These are phyloP conservation scores for Sporisorium sorghi DNA, from an alignment of 1,284 basidiomycete genomes.

Conservation along the genomic window DNA sequence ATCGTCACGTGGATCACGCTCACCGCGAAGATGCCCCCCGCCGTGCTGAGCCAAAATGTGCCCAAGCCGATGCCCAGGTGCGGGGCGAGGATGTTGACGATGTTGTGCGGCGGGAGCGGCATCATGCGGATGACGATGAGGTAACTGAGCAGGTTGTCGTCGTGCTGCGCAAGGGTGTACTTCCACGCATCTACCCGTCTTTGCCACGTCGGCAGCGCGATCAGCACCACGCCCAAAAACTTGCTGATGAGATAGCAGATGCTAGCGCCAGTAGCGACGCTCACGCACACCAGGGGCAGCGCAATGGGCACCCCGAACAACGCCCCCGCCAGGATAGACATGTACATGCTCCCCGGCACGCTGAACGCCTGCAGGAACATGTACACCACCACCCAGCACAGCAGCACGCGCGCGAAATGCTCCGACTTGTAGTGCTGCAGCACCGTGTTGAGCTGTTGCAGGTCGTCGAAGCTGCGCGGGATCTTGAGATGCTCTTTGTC, in stretches of 20 bases:
- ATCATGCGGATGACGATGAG: slow-evolving; percentile 86
- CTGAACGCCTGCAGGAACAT: slow-evolving; percentile 96
- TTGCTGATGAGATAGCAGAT: slow-evolving; percentile 93
- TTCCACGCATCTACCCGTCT: slow-evolving; percentile 84
- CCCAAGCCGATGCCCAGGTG: slow-evolving; percentile 88
- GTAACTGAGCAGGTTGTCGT: slow-evolving; percentile 84
- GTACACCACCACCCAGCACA: slow-evolving; percentile 75
- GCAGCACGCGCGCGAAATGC: slow-evolving; percentile 68
- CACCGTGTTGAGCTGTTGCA: slow-evolving; percentile 67
- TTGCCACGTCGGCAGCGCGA: slow-evolving; percentile 77
- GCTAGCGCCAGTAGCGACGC: slow-evolving; percentile 88
- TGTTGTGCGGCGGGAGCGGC: slow-evolving; percentile 83
- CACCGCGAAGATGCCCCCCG: slow-evolving; percentile 89
- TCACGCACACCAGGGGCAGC: slow-evolving; percentile 88
- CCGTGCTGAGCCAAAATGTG: slow-evolving; percentile 90
- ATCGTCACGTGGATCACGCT: slow-evolving; percentile 95
- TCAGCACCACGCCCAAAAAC: slow-evolving; percentile 75
- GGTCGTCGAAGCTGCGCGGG: slow-evolving; percentile 70
- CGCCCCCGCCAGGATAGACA: slow-evolving; percentile 94
- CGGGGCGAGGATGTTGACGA: slow-evolving; percentile 88
- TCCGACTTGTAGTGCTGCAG: slow-evolving; percentile 70
- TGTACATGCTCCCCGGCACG: slow-evolving; percentile 96
- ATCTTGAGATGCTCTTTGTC: slow-evolving; percentile 65
- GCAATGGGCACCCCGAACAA: slow-evolving; percentile 93
- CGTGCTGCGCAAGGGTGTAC: slow-evolving; percentile 78